Evolutionary conservation across 2,329 filamentous ascomycete species (phyloP), one percentile per base, ranked within the genome.

Genomic region (Gremmenia infestans): DNA sequence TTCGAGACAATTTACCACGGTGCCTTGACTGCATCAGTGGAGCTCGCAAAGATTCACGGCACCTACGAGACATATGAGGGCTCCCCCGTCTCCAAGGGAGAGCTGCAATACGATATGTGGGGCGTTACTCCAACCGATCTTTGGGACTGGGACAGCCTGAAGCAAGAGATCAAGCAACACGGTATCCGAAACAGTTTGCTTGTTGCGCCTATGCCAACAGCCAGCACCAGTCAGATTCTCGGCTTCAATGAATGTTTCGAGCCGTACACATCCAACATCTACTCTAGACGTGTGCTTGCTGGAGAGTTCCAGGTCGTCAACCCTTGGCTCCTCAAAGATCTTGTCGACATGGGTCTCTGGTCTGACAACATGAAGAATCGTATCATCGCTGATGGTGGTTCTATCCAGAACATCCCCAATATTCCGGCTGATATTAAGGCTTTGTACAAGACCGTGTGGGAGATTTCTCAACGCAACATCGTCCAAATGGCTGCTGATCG

Each of bases 281-380:
- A 99, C 81, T 96, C 93, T 67, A 93, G 94, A 62, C 93, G 94
- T 81, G 94, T 99, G 55, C 81, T 99, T 67, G 94, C 94, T 65
- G 94, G 94, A 67, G 94, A 99, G 74, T 99, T 99, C 85, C 94
- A 99, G 78, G 91, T 99, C 53, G 94, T 99, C 73, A 99, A 99
- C 80, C 94, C 94, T 52, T 99, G 94, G 94, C 78, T 99, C 61
- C 85, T 99, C 59, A 97, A 96, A 81, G 94, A 99, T 69, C 85
- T 99, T 32, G 94, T 99, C 65, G 94, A 99, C 71, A 89, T 97
- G 78, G 94, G 94, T 59, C 81, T 99, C 46, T 99, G 94, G 94
- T 97, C 93, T 48, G 93, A 99, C 76, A 91, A 91, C 78, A 99
- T 99, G 94, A 99, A 99, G 87, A 99, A 99, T 81, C 91, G 94